A percentile compares a stretch with the other conserved stretches of the same genome.
These are phyloP conservation scores for Jatropha podagrica DNA, from an alignment of 441 rosid genomes.

Conservation along the genomic window DNA sequence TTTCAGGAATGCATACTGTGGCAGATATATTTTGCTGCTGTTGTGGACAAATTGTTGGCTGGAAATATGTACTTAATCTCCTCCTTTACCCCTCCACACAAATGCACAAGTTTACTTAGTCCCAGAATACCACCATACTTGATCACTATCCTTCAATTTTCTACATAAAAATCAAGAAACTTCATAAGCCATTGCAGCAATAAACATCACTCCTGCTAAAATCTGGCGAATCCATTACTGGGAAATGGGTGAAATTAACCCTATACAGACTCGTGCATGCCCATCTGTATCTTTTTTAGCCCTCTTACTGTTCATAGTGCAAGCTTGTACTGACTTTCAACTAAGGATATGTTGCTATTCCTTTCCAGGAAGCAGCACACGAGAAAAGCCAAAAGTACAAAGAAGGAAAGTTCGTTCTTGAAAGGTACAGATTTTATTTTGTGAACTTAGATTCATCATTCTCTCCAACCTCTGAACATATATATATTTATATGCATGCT, in stretches of 20 bases:
- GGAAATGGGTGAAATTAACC: too few relatives aligned
- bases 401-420: conserved; percentile 80
- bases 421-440: conserved; percentile 48
- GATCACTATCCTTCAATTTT: too few relatives aligned
- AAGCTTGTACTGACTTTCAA: not conserved
- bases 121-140: too few relatives aligned
- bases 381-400: conserved; percentile 76
- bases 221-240: too few relatives aligned
- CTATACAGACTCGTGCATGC: too few relatives aligned
- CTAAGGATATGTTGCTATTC: conserved; percentile 2
- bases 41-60: conserved; percentile 88
- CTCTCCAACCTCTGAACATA: conserved; percentile 4
- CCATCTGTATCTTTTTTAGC: not conserved
- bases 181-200: too few relatives aligned
- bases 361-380: conserved; percentile 63
- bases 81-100: not conserved
- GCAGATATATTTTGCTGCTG: conserved; percentile 86
- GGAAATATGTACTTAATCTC: conserved; percentile 78
- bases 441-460: conserved; percentile 8
- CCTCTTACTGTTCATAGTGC: not conserved
- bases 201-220: too few relatives aligned
- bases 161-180: too few relatives aligned
- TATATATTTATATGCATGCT: not conserved
- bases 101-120: too few relatives aligned
- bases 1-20: conserved; percentile 82